Evolutionary conservation across 176 grass and related monocot species (phyloP).

Genomic region (Avena sativa): DNA sequence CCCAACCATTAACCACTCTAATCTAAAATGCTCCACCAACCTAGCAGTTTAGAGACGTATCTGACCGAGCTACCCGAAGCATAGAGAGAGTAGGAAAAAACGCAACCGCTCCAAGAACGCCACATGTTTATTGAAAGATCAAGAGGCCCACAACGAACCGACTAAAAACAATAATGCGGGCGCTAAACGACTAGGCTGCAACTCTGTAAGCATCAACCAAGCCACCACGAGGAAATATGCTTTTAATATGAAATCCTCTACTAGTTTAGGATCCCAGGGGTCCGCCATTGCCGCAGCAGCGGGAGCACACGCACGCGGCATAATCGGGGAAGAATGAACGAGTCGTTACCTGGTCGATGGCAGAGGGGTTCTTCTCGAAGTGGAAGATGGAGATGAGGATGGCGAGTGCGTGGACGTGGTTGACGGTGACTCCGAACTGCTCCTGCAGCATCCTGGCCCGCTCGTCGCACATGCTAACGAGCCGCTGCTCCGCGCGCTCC

Average conservation of each 20-base stretch:
- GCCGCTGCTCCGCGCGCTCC: conserved; percentile 70
- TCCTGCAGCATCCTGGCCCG: conserved; percentile 97
- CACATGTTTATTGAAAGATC: conserved; percentile 42
- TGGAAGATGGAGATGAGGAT: conserved; percentile 93
- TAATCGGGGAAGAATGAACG: background rate
- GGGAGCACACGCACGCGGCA: background rate
- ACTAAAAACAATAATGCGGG: conserved; percentile 49
- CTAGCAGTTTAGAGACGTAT: conserved; percentile 44
- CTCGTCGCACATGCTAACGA: conserved; percentile 93
- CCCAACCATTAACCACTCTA: conserved; percentile 38
- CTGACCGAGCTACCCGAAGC: background rate
- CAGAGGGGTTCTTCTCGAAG: conserved; percentile 78
- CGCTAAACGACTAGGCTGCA: conserved; percentile 39
- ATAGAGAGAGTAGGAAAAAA: conserved; percentile 18
- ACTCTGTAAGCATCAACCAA: conserved; percentile 41
- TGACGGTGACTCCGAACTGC: conserved; percentile 94
- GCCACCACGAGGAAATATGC: conserved; percentile 35
- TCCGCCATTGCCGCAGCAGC: conserved; percentile 21
- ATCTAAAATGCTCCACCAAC: conserved; percentile 28
- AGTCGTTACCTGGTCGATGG: conserved; percentile 70
- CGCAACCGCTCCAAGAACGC: conserved; percentile 28
- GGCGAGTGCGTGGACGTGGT: conserved; percentile 86
- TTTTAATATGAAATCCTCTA: conserved; percentile 1
- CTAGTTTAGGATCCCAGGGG: conserved; percentile 34
- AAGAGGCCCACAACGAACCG: conserved; percentile 41